Evolutionary conservation across 192 early-diverging fungal species (phyloP), one percentile per base, ranked within the genome.

Genomic region (Martensiomyces pterosporus): DNA sequence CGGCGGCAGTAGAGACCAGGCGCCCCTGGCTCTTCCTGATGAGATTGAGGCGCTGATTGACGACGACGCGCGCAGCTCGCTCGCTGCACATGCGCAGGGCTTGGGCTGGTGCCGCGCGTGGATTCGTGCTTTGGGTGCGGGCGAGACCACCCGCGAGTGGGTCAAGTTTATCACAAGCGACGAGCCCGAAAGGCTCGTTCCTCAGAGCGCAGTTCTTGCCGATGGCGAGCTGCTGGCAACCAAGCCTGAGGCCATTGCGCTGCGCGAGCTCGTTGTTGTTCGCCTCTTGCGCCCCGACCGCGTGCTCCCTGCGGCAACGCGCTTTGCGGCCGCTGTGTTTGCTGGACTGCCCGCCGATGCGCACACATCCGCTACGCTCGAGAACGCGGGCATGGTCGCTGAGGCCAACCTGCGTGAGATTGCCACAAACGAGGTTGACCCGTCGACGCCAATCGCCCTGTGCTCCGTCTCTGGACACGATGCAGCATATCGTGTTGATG

Each of bases 401-500:
- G 91, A 89, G 13, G 71, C 92, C 33, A 82, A 89, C 32, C 60
- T 98, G 37, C 57, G 79, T 4, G 54, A 75, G 16, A 60, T 94
- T 13, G 87, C 91, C 0, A 40, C 75, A 1, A 75, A 85, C 17
- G 97, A 97, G 64, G 77, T 81, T 34, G 71, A 67, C 24, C 60
- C 82, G 1, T 50, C 71, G n/a, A 92, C 85, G 19, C 94, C 94
- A 3, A 76, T 99, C 24, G 91, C 90, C 4, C 83, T 98, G 36
- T 96, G 91, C 67, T 89, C 92, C 13, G 82, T 87, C 10, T 87
- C 89, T 25, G 97, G 97, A 32, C 88, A 94, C 71, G 97, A 99
- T 69, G 94, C 94, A 13, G 92, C 92, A 44, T 86, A 92, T 40
- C 84, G 90, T 47, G 89, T 98, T 3, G 97, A 99, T 47, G 79